Percentiles rank a stretch among this genome's conserved stretches.
Evolutionary conservation across 139 green algal species (phyloP).

Genomic region (Limnomonas spitsbergensis): DNA sequence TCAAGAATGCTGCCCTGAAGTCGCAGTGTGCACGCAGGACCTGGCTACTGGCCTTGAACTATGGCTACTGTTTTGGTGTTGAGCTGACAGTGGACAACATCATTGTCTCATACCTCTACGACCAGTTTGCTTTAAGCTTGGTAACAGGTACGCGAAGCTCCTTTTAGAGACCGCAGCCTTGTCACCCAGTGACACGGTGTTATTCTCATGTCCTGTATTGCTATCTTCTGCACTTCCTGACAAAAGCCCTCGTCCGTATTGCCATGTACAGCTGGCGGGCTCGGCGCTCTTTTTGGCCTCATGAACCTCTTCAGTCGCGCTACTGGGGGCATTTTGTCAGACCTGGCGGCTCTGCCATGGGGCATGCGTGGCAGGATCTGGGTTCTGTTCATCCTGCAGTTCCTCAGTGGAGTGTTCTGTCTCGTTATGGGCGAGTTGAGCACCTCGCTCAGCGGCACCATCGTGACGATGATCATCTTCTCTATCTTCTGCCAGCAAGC

Average conservation of each 20-base stretch:
- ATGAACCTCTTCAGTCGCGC: constrained; percentile 91
- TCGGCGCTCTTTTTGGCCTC: constrained; percentile 70
- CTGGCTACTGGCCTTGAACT: constrained; percentile 65
- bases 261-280: neutral
- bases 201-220: neutral
- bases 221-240: no score
- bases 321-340: constrained; percentile 66
- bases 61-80: constrained; percentile 80
- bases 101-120: constrained; percentile 63
- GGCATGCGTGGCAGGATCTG: constrained; percentile 86
- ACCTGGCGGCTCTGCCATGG: constrained; percentile 40
- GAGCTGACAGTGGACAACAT: constrained; percentile 86
- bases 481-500: constrained; percentile 74
- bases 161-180: neutral
- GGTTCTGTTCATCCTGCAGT: constrained; percentile 62
- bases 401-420: constrained; percentile 71
- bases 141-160: constrained; percentile 12
- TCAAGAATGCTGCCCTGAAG: no score
- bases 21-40: no score
- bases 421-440: constrained; percentile 70
- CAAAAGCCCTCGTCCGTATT: neutral
- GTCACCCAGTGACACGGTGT: neutral
- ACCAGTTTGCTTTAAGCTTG: constrained; percentile 70
- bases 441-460: constrained; percentile 63
- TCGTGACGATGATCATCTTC: constrained; percentile 82